These are phyloP conservation scores for Vigna trinervia DNA, from an alignment of 306 rosid species.

Conservation along the genomic window DNA sequence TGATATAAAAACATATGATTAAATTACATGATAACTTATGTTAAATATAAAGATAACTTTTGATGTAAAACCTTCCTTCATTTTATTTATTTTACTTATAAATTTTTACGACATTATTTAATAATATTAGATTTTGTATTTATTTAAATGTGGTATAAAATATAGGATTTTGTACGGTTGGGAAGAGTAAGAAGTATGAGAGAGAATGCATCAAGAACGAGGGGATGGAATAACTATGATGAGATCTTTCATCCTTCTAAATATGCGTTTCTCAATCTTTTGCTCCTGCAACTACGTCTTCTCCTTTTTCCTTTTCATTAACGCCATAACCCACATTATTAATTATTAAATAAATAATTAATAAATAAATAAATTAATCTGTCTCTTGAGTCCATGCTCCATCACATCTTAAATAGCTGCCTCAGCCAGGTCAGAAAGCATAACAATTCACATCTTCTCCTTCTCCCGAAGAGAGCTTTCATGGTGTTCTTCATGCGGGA, in stretches of 20 bases:
- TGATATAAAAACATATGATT: no score
- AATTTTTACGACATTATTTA: no score
- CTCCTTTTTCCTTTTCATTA: conserved; percentile 25
- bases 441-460: background rate
- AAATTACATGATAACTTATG: no score
- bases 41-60: no score
- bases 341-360: background rate
- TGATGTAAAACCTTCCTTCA: no score
- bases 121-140: no score
- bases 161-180: no score
- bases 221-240: conserved; percentile 60
- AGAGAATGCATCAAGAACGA: conserved; percentile 58
- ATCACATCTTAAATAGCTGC: conserved; percentile 17
- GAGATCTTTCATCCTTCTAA: conserved; percentile 55
- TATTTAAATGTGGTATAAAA: no score
- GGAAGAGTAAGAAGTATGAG: background rate
- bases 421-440: background rate
- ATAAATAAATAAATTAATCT: background rate
- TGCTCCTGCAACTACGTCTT: conserved; percentile 44
- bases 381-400: background rate
- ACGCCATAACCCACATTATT: background rate
- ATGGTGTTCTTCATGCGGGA: conserved; percentile 50
- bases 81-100: no score
- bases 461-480: background rate
- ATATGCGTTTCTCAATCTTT: conserved; percentile 4